Evolutionary conservation across 257 asterid species (phyloP).

Genomic region (Paraleonurus japonicus): DNA sequence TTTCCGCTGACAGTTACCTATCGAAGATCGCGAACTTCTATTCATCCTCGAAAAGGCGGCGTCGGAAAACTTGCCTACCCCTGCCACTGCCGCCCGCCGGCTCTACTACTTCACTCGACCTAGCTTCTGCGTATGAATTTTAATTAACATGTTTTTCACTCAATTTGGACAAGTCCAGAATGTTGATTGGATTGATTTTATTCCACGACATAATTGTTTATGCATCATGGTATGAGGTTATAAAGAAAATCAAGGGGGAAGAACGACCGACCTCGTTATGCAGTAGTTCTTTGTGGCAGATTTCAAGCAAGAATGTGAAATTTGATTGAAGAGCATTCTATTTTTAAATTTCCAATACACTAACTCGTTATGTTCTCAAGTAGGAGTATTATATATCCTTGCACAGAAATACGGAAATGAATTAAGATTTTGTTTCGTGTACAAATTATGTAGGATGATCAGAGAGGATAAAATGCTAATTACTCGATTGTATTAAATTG

Average conservation of each 20-base stretch:
- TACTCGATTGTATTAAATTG: neutral
- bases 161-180: neutral
- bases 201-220: neutral
- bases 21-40: conserved; percentile 38
- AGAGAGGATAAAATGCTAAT: neutral
- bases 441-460: neutral
- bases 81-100: conserved; percentile 69
- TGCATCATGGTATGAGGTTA: neutral
- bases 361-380: neutral
- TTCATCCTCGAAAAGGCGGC: conserved; percentile 45
- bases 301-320: neutral
- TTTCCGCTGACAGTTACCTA: conserved; percentile 28
- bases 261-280: neutral
- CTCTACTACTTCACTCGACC: conserved; percentile 44
- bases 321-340: neutral
- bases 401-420: neutral
- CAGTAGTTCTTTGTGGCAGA: neutral
- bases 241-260: neutral
- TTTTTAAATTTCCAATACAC: neutral
- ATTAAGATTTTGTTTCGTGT: neutral
- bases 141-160: neutral
- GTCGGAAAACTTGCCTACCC: conserved; percentile 70
- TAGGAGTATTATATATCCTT: neutral
- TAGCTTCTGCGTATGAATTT: conserved; percentile 47
- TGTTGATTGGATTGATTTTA: neutral